phyloP scores from a whole-genome alignment of 2,329 filamentous ascomycete species.

The Epichloe elymi region DNA sequence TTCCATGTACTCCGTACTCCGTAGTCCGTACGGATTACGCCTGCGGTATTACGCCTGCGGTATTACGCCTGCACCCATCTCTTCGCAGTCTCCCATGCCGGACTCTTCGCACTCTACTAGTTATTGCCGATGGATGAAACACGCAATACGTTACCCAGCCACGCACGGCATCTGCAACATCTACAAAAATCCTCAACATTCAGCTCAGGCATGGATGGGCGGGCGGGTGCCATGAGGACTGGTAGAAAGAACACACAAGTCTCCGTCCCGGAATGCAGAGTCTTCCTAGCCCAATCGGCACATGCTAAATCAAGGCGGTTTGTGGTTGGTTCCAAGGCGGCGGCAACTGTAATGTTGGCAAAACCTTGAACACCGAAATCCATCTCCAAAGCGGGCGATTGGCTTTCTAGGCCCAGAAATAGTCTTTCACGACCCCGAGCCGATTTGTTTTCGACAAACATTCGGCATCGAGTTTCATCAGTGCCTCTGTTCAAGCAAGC shows the following conservation, averaged over 20 bases:
- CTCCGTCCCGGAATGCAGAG: not conserved
- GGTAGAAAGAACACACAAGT: not conserved
- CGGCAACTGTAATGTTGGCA: not conserved
- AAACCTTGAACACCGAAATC: not conserved
- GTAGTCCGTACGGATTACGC: no score
- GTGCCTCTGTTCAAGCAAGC: no score
- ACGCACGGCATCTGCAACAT: not conserved
- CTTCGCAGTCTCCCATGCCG: no score
- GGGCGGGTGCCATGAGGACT: not conserved
- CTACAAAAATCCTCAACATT: not conserved
- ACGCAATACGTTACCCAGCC: not conserved
- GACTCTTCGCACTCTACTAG: no score
- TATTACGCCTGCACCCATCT: no score
- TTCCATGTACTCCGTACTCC: not conserved
- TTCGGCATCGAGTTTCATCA: no score
- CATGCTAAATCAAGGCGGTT: not conserved
- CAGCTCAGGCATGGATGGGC: not conserved
- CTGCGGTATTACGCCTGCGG: no score
- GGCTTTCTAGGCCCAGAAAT: not conserved
- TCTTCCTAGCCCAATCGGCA: not conserved
- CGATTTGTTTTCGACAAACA: conserved; percentile 1
- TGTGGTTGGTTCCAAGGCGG: not conserved
- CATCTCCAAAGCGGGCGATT: not conserved
- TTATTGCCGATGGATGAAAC: not conserved
- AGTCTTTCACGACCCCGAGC: conserved; percentile 11